Evolutionary conservation across 495 filamentous ascomycete species (phyloP).

Genomic region (Talaromyces wortmannii): DNA sequence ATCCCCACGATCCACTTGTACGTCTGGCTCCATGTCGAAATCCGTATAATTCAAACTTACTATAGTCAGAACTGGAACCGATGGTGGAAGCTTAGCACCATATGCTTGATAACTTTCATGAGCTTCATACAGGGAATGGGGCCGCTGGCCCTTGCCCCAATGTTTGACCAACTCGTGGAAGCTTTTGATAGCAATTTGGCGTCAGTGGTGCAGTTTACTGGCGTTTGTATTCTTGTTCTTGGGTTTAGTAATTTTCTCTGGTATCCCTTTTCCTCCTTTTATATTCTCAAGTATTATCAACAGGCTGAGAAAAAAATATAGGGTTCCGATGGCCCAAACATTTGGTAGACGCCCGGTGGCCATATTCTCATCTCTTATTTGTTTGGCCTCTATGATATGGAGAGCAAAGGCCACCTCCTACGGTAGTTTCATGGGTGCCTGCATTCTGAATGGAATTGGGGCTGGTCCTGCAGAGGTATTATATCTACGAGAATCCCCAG

Average conservation of each 20-base stretch:
- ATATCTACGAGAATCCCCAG: too few species aligned
- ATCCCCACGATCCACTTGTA: conserved; percentile 39
- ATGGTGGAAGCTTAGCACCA: background rate
- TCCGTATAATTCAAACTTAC: background rate
- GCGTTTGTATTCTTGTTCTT: conserved; percentile 52
- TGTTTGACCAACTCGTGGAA: conserved; percentile 48
- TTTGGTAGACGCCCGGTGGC: conserved; percentile 53
- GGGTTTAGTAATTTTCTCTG: conserved; percentile 60
- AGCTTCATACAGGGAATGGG: conserved; percentile 44
- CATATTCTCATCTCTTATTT: conserved; percentile 49
- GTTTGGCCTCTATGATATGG: conserved; percentile 52
- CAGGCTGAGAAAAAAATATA: too few species aligned
- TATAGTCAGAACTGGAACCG: background rate
- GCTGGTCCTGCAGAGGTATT: too few species aligned
- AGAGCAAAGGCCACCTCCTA: conserved; percentile 50
- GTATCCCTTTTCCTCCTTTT: conserved; percentile 8
- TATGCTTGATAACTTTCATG: background rate
- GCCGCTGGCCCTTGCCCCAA: conserved; percentile 51
- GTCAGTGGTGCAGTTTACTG: conserved; percentile 42
- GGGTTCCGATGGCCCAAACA: conserved; percentile 50
- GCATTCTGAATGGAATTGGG: conserved; percentile 17
- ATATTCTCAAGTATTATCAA: too few species aligned
- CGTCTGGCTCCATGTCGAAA: background rate
- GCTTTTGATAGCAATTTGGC: conserved; percentile 45
- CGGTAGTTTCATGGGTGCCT: conserved; percentile 52